Percentiles rank a stretch among this genome's conserved stretches.
Conservation (phyloP, 1,284 basidiomycete genomes). For the Coriolopsis trogii region DNA sequence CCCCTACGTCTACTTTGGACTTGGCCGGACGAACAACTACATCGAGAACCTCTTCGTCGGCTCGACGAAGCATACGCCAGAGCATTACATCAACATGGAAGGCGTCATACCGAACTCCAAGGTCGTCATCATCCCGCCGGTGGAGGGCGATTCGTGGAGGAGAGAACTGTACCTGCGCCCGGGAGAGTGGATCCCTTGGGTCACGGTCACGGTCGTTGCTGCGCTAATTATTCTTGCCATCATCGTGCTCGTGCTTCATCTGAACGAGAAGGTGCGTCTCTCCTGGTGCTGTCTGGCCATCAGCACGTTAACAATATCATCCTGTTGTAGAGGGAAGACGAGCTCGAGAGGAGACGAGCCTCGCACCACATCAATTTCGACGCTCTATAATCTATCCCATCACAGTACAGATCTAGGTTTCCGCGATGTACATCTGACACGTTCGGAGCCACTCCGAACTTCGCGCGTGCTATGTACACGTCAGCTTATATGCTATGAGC, state of each 20-base stretch:
- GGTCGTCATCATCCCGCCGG: conserved; percentile 89
- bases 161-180: conserved; percentile 91
- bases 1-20: conserved; percentile 95
- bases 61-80: conserved; percentile 70
- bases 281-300: not conserved
- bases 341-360: conserved; percentile 82
- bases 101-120: conserved; percentile 98
- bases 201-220: conserved; percentile 83
- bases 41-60: conserved; percentile 97
- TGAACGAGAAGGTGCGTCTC: conserved; percentile 83
- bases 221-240: conserved; percentile 76
- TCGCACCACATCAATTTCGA: conserved; percentile 98
- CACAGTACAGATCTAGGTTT: conserved; percentile 20
- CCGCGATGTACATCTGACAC: conserved; percentile 8
- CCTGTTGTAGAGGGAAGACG: conserved; percentile 79
- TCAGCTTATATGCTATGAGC: conserved; percentile 13
- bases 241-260: conserved; percentile 86
- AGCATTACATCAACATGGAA: conserved; percentile 90
- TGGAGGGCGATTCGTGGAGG: conserved; percentile 69
- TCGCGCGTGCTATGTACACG: conserved; percentile 12
- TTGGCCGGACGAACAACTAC: conserved; percentile 99
- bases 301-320: not conserved
- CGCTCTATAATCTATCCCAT: conserved; percentile 80
- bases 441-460: not conserved
- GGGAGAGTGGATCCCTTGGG: conserved; percentile 98